Evolutionary conservation across 2,329 filamentous ascomycete genomes (phyloP).

Genomic region (Phialemoniopsis sp.): DNA sequence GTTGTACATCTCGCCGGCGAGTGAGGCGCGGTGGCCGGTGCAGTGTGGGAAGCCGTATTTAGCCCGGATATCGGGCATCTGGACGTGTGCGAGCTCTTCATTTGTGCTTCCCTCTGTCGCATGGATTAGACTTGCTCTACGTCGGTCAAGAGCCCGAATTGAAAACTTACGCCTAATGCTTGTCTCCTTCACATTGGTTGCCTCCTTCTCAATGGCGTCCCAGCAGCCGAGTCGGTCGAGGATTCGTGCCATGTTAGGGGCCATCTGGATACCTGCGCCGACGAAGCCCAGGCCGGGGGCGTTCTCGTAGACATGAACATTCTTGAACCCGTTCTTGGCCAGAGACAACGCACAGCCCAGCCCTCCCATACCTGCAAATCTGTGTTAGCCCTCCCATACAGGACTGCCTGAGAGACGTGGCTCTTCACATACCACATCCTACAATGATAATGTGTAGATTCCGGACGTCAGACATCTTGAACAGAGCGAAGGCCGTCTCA

Average conservation of each 20-base stretch:
- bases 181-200: conserved; percentile 65
- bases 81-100: conserved; percentile 65
- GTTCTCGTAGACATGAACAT: conserved; percentile 71
- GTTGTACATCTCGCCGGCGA: conserved; percentile 65
- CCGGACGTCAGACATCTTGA: conserved; percentile 16
- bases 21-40: conserved; percentile 71
- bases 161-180: conserved; percentile 59
- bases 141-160: not conserved
- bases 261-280: conserved; percentile 79
- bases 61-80: conserved; percentile 61
- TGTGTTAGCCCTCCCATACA: conserved; percentile 1
- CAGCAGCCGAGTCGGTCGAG: conserved; percentile 71
- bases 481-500: not conserved
- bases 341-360: conserved; percentile 68
- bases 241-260: conserved; percentile 77
- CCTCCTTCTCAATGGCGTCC: conserved; percentile 65
- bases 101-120: conserved; percentile 60
- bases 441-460: conserved; percentile 25
- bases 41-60: conserved; percentile 75
- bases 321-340: conserved; percentile 70
- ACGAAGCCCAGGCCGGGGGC: conserved; percentile 75
- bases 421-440: conserved; percentile 18
- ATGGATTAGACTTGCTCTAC: not conserved
- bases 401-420: not conserved
- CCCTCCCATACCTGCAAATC: conserved; percentile 69